Percentiles rank a stretch among this genome's conserved stretches.
These are phyloP conservation scores for Ceratocystis eucalypticola DNA, from an alignment of 2,329 filamentous ascomycete genomes.

Conservation along the genomic window DNA sequence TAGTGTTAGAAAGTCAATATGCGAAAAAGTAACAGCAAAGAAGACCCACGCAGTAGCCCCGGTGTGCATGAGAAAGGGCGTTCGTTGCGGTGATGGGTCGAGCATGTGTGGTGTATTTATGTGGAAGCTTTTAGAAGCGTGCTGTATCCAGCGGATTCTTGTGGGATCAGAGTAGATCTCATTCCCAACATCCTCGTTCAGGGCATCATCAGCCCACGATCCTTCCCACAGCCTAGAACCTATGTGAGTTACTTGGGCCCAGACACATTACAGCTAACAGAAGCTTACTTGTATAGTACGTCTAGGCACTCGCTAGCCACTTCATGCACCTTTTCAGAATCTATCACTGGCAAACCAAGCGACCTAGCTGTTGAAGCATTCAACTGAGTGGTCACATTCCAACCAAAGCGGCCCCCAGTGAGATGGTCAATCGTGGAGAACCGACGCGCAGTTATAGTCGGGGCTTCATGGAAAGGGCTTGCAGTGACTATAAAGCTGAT, in stretches of 20 bases:
- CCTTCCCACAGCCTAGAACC: slow-evolving; percentile 24
- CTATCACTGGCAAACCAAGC: slow-evolving; percentile 42
- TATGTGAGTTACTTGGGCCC: background rate
- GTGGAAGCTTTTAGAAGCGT: slow-evolving; percentile 44
- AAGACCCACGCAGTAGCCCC: slow-evolving; percentile 39
- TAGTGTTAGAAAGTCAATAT: background rate
- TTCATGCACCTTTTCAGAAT: slow-evolving; percentile 39
- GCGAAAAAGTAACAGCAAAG: background rate
- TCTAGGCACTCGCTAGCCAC: slow-evolving; percentile 47
- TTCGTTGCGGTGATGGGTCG: slow-evolving; percentile 49
- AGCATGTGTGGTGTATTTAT: slow-evolving; percentile 48
- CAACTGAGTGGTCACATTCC: slow-evolving; percentile 51
- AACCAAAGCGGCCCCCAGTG: slow-evolving; percentile 41
- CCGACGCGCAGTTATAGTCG: slow-evolving; percentile 52
- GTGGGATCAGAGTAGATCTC: slow-evolving; percentile 33
- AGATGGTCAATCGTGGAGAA: slow-evolving; percentile 55
- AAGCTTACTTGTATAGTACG: slow-evolving; percentile 41
- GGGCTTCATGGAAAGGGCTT: slow-evolving; percentile 55
- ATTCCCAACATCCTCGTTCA: slow-evolving; percentile 39
- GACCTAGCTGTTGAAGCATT: slow-evolving; percentile 53
- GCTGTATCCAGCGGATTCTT: slow-evolving; percentile 49
- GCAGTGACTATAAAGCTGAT: slow-evolving; percentile 58
- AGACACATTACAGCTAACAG: background rate
- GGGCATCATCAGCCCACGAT: slow-evolving; percentile 49
- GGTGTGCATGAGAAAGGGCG: slow-evolving; percentile 50